A percentile compares a stretch with the other conserved stretches of the same genome.
These are phyloP conservation scores for Hirsutella minnesotensis DNA, from an alignment of 2,329 filamentous ascomycete genomes.

Conservation along the genomic window DNA sequence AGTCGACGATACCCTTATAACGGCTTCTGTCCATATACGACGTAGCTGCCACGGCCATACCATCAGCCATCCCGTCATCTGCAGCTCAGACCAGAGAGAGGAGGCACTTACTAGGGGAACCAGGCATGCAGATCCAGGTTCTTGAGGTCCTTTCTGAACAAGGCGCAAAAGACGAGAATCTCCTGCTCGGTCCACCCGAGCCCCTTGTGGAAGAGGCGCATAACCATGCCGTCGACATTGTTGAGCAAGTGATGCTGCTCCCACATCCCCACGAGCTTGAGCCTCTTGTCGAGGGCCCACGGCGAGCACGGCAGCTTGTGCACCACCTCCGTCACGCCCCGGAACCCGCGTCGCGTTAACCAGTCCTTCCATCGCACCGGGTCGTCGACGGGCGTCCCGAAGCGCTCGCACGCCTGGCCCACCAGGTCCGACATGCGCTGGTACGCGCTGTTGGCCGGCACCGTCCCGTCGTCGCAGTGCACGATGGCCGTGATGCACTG, in stretches of 20 bases:
- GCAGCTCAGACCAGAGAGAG: not conserved
- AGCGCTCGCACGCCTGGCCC: conserved; percentile 12
- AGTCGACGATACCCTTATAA: not conserved
- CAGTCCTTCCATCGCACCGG: conserved; percentile 16
- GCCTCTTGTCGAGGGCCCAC: conserved; percentile 35
- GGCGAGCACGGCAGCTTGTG: conserved; percentile 33
- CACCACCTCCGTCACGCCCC: conserved; percentile 31
- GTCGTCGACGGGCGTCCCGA: conserved; percentile 16
- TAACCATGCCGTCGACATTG: conserved; percentile 16
- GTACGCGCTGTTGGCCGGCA: conserved; percentile 14
- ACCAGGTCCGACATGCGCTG: conserved; percentile 12
- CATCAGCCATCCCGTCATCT: not conserved
- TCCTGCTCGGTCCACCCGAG: conserved; percentile 18
- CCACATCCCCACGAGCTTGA: conserved; percentile 33
- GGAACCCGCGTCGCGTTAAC: conserved; percentile 38
- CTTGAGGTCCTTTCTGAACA: conserved; percentile 17
- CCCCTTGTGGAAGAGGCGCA: conserved; percentile 19
- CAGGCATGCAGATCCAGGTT: conserved; percentile 18
- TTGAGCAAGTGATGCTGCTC: conserved; percentile 10
- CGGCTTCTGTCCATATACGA: conserved; percentile 2
- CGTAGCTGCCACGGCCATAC: not conserved
- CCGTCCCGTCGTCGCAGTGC: conserved; percentile 19
- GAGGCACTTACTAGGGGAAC: conserved; percentile 17
- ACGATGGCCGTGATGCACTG: conserved; percentile 16
- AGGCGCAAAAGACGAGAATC: conserved; percentile 13